Evolutionary conservation across 179 eudicot genomes (phyloP).

Genomic region (Corrigiola litoralis): DNA sequence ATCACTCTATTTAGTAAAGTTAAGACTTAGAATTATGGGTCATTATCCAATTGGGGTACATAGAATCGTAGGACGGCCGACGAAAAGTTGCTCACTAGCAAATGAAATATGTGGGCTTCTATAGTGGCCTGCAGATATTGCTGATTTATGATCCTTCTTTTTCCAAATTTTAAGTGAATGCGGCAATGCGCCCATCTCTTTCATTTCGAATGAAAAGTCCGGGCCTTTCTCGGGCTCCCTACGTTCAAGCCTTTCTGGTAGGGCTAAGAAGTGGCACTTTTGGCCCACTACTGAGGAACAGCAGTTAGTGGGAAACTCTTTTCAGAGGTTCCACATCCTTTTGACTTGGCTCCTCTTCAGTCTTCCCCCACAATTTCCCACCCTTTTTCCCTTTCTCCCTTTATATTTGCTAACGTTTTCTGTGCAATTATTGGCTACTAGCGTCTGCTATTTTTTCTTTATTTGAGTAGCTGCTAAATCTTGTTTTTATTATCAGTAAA

Average conservation of each 20-base stretch:
- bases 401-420: too few species aligned
- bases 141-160: too few species aligned
- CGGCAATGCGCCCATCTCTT: neutral
- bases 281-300: slow-evolving; percentile 36
- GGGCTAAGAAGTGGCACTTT: slow-evolving; percentile 9
- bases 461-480: too few species aligned
- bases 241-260: neutral
- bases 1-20: too few species aligned
- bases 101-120: neutral
- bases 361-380: neutral
- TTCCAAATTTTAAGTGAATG: neutral
- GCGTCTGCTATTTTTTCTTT: too few species aligned
- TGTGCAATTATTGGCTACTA: too few species aligned
- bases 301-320: slow-evolving; percentile 42
- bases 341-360: slow-evolving; percentile 10
- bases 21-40: too few species aligned
- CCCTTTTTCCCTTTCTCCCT: neutral
- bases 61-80: neutral
- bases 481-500: too few species aligned
- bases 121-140: slow-evolving; percentile 15
- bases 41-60: neutral
- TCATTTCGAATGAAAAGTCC: neutral
- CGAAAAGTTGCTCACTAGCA: neutral
- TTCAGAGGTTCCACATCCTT: slow-evolving; percentile 28
- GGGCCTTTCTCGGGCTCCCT: slow-evolving; percentile 10